Base-by-base conservation (phyloP, 2,329 filamentous ascomycete species). In the Microcera coccophila region DNA sequence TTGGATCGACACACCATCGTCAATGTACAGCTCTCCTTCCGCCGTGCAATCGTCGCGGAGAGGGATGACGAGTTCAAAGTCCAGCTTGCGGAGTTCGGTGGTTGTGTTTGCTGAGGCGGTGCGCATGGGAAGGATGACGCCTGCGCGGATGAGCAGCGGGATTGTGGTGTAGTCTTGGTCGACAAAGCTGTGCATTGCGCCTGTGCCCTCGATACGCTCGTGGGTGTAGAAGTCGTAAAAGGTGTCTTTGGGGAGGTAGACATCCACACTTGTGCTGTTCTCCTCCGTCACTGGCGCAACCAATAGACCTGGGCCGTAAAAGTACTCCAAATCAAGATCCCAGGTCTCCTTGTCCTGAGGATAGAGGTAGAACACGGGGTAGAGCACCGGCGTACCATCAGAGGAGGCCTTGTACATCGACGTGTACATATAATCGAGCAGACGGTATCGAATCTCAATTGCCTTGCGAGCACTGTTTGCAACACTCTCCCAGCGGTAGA, bases 371-470 rank as follows among this genome's bases (percentile, higher is more conserved):
- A 85, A 88, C 42, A 90, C 64, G 0, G 87, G 86, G 53, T 80
- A 81, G 41, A 89, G 68, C 49, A 82, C 70, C 0, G 87, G 85
- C 2, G 73, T 75, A 24, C 87, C 87, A 18, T 74, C 74, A 15
- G 70, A 57, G 21, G 72, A 75, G 60, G 87, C 78, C 43, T 68
- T 65, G 59, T 82, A 71, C 53, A 89, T 71, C 1, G 81, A 79
- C 1, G 86, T 90, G 70, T 91, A 90, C 46, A 87, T 73, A 66
- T 90, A 90, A 57, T 90, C 86, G n/a, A 91, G 71, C n/a, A 90
- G 71, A 22, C 78, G 74, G 67, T 90, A 90, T n/a, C 87, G 77
- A 36, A 82, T 81, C 21, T 76, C 75, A 54, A 90, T 88, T 15
- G 81, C 84, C 45, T 79, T 82, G 42, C 75, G 76, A 0, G 84